Percentiles rank a stretch among this genome's conserved stretches.
Conservation (phyloP, 352 stramenopile species). For the Pythium rishiriense region DNA sequence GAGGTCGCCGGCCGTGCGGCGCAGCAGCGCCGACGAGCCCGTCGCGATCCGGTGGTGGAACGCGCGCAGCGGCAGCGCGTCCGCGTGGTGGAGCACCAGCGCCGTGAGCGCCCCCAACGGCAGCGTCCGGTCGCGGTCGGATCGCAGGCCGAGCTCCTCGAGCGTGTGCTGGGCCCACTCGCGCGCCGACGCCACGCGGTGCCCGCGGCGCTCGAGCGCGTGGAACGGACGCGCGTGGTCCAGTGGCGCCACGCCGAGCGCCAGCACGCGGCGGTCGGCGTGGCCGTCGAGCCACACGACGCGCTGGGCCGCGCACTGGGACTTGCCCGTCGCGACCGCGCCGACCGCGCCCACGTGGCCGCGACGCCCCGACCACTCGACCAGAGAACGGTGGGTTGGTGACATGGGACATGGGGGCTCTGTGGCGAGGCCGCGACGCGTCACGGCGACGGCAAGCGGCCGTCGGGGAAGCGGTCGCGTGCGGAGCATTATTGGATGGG, state of each 20-base stretch:
- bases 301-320: constrained; percentile 22
- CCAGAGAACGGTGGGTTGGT: constrained; percentile 6
- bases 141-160: constrained; percentile 49
- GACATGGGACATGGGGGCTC: background rate
- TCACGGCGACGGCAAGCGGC: background rate
- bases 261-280: constrained; percentile 21
- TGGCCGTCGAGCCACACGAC: constrained; percentile 22
- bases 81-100: constrained; percentile 54
- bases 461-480: no score
- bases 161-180: constrained; percentile 73
- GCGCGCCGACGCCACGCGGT: constrained; percentile 49
- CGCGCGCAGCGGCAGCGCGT: constrained; percentile 37
- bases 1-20: constrained; percentile 54
- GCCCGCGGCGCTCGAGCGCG: constrained; percentile 67
- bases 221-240: constrained; percentile 41
- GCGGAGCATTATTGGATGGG: no score
- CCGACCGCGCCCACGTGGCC: constrained; percentile 21
- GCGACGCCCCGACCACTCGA: background rate
- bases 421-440: background rate
- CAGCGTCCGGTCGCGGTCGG: constrained; percentile 45
- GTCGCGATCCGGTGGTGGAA: constrained; percentile 46
- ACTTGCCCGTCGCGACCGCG: constrained; percentile 18
- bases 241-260: constrained; percentile 15
- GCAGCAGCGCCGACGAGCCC: constrained; percentile 45
- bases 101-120: constrained; percentile 42